Percentiles rank a stretch among this genome's conserved stretches.
phyloP scores from a whole-genome alignment of 306 rosid genomes.

The Lithocarpus polystachyus region DNA sequence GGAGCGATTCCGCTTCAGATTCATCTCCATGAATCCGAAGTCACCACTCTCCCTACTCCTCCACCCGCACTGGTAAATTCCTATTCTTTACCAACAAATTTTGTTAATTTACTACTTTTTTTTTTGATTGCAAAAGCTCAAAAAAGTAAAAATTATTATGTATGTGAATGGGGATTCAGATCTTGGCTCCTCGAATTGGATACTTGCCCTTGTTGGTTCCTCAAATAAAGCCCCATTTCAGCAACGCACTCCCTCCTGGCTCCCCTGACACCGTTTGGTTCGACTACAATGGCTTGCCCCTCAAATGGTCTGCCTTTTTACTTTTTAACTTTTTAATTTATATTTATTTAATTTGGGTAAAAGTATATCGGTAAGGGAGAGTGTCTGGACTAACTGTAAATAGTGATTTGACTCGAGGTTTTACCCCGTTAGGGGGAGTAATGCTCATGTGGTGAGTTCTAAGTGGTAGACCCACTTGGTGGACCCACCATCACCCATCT shows the following conservation, averaged over 20 bases:
- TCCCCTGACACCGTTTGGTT: slow-evolving; percentile 79
- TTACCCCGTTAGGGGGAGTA: too few relatives aligned
- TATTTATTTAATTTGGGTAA: too few relatives aligned
- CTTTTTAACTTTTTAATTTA: neutral
- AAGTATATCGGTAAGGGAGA: too few relatives aligned
- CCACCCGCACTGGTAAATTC: slow-evolving; percentile 65
- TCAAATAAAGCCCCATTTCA: slow-evolving; percentile 71
- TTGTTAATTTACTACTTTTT: neutral
- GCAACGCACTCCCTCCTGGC: slow-evolving; percentile 79
- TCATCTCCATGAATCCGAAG: slow-evolving; percentile 89
- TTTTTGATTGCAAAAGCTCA: neutral
- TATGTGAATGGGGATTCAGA: slow-evolving; percentile 33
- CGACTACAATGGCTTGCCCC: slow-evolving; percentile 84
- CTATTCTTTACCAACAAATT: neutral
- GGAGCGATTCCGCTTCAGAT: slow-evolving; percentile 86
- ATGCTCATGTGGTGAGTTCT: fast-evolving
- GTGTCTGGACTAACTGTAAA: too few relatives aligned
- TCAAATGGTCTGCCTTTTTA: slow-evolving; percentile 61
- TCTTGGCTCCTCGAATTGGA: slow-evolving; percentile 89
- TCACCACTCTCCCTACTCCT: slow-evolving; percentile 85
- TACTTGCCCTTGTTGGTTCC: slow-evolving; percentile 83
- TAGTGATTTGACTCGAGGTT: too few relatives aligned
- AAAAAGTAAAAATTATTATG: neutral
- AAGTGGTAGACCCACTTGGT: too few relatives aligned
- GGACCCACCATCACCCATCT: fast-evolving